phyloP scores from a whole-genome alignment of 192 early-diverging fungal genomes.

The Thamnidium elegans region DNA sequence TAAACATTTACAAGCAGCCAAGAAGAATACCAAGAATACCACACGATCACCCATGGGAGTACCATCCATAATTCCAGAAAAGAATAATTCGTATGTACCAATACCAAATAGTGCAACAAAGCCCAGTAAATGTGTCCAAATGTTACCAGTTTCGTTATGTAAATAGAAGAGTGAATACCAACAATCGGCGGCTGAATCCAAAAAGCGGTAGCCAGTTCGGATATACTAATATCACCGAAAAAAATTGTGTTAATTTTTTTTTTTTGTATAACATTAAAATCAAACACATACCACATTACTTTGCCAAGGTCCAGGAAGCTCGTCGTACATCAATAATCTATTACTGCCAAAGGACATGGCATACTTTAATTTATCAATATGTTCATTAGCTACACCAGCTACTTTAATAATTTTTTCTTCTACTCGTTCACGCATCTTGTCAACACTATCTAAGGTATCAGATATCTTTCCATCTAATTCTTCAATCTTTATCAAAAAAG shows the following conservation, averaged over 20 bases:
- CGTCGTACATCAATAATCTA: constrained; percentile 55
- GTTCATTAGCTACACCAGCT: constrained; percentile 28
- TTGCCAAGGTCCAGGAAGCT: constrained; percentile 58
- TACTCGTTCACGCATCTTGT: constrained; percentile 22
- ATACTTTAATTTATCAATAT: constrained; percentile 43
- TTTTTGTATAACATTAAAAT: not conserved
- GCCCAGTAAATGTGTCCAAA: constrained; percentile 63
- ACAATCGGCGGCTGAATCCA: constrained; percentile 51
- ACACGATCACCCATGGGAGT: constrained; percentile 45
- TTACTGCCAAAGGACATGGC: constrained; percentile 48
- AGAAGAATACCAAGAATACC: constrained; percentile 54
- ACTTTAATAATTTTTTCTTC: constrained; percentile 30
- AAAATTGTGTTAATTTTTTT: not conserved
- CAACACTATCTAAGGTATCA: constrained; percentile 23
- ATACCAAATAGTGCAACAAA: constrained; percentile 57
- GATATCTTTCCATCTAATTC: constrained; percentile 32
- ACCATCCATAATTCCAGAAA: constrained; percentile 11
- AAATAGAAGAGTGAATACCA: constrained; percentile 59
- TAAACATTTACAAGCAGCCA: constrained; percentile 58
- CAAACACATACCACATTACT: constrained; percentile 39
- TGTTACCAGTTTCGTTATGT: constrained; percentile 71
- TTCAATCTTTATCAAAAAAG: constrained; percentile 30
- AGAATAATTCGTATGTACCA: constrained; percentile 50
- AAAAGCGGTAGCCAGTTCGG: constrained; percentile 53
- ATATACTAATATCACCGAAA: constrained; percentile 26